A percentile compares a stretch with the other conserved stretches of the same genome.
Evolutionary conservation across 139 green algal genomes (phyloP).

Genomic region (Tetratostichococcus sp.): DNA sequence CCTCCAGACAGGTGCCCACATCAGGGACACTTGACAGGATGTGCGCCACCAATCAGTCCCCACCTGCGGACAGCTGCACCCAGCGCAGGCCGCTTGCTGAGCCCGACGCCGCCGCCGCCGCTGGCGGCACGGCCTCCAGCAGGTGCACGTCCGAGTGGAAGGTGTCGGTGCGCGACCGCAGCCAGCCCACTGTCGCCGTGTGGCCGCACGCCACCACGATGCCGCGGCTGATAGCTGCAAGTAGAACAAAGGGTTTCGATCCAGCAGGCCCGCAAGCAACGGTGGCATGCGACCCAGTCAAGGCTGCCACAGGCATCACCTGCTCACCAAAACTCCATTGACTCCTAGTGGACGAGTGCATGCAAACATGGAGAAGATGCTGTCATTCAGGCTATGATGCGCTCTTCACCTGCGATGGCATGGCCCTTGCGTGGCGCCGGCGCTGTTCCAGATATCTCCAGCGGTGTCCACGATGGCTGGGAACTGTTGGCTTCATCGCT

Average conservation of each 20-base stretch:
- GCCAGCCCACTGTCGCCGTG: slow-evolving; percentile 20
- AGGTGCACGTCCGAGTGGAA: slow-evolving; percentile 25
- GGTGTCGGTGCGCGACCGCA: slow-evolving; percentile 18
- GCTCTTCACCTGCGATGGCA: slow-evolving; percentile 37
- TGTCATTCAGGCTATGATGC: no score
- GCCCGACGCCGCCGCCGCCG: not conserved
- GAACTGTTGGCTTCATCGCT: not conserved
- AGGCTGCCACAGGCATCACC: no score
- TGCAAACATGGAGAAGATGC: no score
- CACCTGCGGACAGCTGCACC: not conserved
- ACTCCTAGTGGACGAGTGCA: no score
- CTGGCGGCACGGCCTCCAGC: slow-evolving; percentile 6
- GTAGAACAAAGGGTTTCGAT: not conserved
- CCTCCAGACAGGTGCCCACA: not conserved
- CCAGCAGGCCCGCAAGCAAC: no score
- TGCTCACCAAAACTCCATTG: no score
- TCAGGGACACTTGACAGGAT: no score
- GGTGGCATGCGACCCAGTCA: no score
- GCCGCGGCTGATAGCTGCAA: slow-evolving; percentile 11
- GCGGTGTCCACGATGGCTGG: slow-evolving; percentile 44
- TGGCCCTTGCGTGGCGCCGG: slow-evolving; percentile 52
- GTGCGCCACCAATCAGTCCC: no score
- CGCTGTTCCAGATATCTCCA: slow-evolving; percentile 35
- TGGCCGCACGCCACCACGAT: slow-evolving; percentile 23
- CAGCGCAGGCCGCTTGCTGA: slow-evolving; percentile 7